These are phyloP conservation scores for Colletotrichum sidae DNA, from an alignment of 2,329 filamentous ascomycete genomes.

Conservation along the genomic window DNA sequence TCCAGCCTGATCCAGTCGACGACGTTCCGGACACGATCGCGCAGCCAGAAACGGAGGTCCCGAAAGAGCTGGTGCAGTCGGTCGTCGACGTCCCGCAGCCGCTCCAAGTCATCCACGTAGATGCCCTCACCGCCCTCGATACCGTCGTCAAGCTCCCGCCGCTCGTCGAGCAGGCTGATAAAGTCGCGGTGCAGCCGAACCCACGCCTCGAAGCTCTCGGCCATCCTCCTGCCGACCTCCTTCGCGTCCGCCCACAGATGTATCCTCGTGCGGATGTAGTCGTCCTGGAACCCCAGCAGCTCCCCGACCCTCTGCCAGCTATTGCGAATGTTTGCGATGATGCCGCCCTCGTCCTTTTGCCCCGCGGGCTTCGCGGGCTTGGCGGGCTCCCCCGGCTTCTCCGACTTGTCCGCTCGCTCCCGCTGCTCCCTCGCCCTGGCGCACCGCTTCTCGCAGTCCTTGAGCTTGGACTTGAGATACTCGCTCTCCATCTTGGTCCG, in stretches of 20 bases:
- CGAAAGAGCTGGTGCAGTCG: background rate
- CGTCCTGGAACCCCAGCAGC: background rate
- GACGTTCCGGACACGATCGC: background rate
- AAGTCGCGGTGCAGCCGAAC: background rate
- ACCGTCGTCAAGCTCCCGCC: background rate
- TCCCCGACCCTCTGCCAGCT: conserved; percentile 15
- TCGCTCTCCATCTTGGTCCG: conserved; percentile 13
- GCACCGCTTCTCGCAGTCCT: conserved; percentile 1
- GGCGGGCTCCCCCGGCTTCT: background rate
- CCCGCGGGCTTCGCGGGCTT: too few relatives aligned
- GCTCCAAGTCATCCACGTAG: conserved; percentile 1
- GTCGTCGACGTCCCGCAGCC: conserved; percentile 5
- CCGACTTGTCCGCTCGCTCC: background rate
- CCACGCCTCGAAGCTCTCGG: background rate
- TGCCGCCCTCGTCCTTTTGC: too few relatives aligned
- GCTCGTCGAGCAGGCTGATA: background rate
- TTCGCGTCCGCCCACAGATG: background rate
- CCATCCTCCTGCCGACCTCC: background rate
- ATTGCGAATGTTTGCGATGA: background rate
- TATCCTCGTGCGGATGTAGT: background rate
- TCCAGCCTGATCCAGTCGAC: background rate
- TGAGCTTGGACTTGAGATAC: background rate
- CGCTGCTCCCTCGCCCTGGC: background rate
- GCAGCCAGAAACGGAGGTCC: background rate
- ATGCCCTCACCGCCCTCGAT: background rate